phyloP scores from a whole-genome alignment of 75 land plant species.

The Cupressus sempervirens region DNA sequence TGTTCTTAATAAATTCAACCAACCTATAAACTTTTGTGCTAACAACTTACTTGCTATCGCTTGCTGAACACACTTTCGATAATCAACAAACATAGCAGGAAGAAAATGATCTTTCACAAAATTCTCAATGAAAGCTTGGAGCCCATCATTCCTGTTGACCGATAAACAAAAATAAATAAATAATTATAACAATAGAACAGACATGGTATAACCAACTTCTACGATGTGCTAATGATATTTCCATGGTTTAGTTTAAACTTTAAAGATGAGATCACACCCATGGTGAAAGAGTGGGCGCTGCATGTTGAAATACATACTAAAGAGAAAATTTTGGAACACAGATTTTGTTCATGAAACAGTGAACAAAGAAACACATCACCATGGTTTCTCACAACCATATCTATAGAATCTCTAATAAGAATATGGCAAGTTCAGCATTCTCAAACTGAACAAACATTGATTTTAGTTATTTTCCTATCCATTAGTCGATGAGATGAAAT shows the following conservation, averaged over 20 bases:
- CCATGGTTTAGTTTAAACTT: constrained; percentile 1
- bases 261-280: constrained; percentile 1
- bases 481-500: neutral
- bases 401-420: neutral
- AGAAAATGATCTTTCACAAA: constrained; percentile 97
- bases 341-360: neutral
- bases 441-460: neutral
- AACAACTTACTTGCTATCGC: constrained; percentile 87
- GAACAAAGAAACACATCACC: neutral
- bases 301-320: neutral
- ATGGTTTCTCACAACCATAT: neutral
- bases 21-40: neutral
- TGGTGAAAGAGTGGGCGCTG: neutral
- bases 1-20: neutral
- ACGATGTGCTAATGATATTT: neutral
- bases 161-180: neutral
- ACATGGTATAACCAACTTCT: neutral
- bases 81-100: constrained; percentile 94
- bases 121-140: constrained; percentile 87
- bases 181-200: neutral
- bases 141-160: constrained; percentile 81
- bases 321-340: neutral
- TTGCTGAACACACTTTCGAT: constrained; percentile 90
- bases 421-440: neutral
- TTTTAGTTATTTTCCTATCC: neutral